Evolutionary conservation across 345 rosid genomes (phyloP), one percentile per base, ranked within the genome.

Genomic region (Boechera stricta): DNA sequence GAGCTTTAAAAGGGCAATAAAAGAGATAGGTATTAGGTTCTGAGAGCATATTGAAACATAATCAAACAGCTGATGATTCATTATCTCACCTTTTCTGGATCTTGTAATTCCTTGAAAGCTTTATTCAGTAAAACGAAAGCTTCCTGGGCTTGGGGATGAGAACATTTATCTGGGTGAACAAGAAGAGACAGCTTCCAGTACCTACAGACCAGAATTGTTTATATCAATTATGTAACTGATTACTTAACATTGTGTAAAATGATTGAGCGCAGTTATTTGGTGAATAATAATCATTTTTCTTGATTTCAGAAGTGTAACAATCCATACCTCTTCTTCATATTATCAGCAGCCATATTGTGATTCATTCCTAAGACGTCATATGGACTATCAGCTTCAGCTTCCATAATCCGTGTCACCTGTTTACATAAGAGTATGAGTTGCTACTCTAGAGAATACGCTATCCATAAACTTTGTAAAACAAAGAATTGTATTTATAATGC

Each of bases 121-220:
- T 90, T 94, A 76, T 92, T 94, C 64, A 94, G 78, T 81, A 79
- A 80, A 74, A 94, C 83, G 65, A 94, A 94, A 67, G 97, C 96
- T 82, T 90, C 85, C 74, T 94, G 84, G 15, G 98, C 97, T 80
- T 89, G 97, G n/a, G 97, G 97, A 83, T 92, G 98, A 78, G 97
- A 82, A 75, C 97, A 94, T 75, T 92, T 94, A 83, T 94, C 97
- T 6, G 97, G 98, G 77, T 90, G 97, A 81, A 94, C 98, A 75
- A 92, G 73, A 78, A 94, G 97, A 26, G 97, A 94, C 79, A 94
- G 78, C 81, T 90, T 94, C 98, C 98, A 92, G 67, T 94, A 94
- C 86, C 98, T 94, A 69, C 16, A 60, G 35, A 47, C 62, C 63
- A 71, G 8, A 56, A 36, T 47, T 55, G 3, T 61, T 29, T 36